phyloP scores from a whole-genome alignment of 2,329 filamentous ascomycete species.

The Phaeosphaeriaceae sp. region DNA sequence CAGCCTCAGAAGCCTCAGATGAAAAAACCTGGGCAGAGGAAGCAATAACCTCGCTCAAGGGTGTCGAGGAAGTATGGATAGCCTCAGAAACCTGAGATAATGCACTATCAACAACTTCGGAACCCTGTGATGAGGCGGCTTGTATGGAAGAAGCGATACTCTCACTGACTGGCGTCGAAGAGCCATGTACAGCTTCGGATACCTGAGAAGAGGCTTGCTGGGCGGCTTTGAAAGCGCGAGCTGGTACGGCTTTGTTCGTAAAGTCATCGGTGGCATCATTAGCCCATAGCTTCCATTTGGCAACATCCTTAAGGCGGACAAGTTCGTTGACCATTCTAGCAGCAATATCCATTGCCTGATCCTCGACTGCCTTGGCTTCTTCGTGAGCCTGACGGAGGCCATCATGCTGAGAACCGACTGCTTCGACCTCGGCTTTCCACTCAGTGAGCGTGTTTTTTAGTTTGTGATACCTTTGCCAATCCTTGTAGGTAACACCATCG shows the following conservation, averaged over 20 bases:
- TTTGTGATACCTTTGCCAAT: conserved; percentile 94
- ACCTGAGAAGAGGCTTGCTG: conserved; percentile 49
- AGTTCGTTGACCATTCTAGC: conserved; percentile 82
- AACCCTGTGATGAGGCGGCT: conserved; percentile 36
- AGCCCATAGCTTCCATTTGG: conserved; percentile 80
- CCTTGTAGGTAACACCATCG: conserved; percentile 93
- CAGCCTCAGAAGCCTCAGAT: conserved; percentile 31
- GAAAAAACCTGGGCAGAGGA: conserved; percentile 48
- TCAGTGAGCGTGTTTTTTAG: conserved; percentile 81
- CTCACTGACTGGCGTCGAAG: conserved; percentile 39
- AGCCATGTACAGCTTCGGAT: conserved; percentile 44
- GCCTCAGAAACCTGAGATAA: conserved; percentile 26
- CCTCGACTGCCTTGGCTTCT: conserved; percentile 72
- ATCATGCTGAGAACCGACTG: conserved; percentile 75
- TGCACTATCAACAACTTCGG: conserved; percentile 27
- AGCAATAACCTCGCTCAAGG: conserved; percentile 39
- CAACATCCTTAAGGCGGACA: conserved; percentile 79
- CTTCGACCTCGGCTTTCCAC: conserved; percentile 83
- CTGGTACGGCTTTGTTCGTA: conserved; percentile 68
- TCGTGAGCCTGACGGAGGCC: conserved; percentile 72
- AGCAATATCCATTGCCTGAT: conserved; percentile 79
- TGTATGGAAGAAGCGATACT: conserved; percentile 48
- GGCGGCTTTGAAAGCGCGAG: conserved; percentile 57
- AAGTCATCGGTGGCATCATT: conserved; percentile 81
- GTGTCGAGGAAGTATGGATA: conserved; percentile 39